Evolutionary conservation across 2,329 filamentous ascomycete genomes (phyloP).

Genomic region (Paraconiothyrium brasiliense): DNA sequence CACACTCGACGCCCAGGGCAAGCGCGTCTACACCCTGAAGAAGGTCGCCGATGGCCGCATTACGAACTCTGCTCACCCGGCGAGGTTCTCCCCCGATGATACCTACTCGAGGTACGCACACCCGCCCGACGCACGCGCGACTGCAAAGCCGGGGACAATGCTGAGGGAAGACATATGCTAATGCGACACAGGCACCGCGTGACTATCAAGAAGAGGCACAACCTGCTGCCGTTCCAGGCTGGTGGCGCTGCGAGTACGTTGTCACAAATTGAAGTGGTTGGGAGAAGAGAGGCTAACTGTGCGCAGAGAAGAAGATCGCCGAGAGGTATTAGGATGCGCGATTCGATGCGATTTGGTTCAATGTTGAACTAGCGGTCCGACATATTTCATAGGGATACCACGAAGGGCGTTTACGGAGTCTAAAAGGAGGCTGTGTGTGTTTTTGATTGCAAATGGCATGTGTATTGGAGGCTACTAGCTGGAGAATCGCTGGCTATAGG

Average conservation of each 20-base stretch:
- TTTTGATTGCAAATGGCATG: not conserved
- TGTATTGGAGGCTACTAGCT: not conserved
- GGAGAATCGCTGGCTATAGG: not conserved
- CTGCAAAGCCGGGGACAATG: not conserved
- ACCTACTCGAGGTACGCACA: slow-evolving; percentile 80
- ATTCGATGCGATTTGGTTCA: not conserved
- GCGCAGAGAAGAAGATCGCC: slow-evolving; percentile 20
- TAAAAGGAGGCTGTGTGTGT: not conserved
- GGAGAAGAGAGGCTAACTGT: not conserved
- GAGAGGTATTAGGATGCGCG: slow-evolving; percentile 11
- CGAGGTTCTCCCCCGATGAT: slow-evolving; percentile 96
- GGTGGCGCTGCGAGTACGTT: slow-evolving; percentile 59
- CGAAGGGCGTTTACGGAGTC: slow-evolving; percentile 2
- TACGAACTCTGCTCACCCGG: slow-evolving; percentile 95
- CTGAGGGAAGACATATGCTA: not conserved
- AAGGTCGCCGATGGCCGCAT: slow-evolving; percentile 84
- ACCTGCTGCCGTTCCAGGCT: slow-evolving; percentile 80
- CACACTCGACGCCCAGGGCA: slow-evolving; percentile 82
- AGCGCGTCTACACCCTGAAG: slow-evolving; percentile 93
- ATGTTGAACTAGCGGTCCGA: not conserved
- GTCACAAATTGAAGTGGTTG: not conserved
- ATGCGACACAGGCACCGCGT: slow-evolving; percentile 77
- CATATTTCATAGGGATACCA: slow-evolving; percentile 11
- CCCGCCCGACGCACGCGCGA: no score
- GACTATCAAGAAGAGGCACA: slow-evolving; percentile 92